phyloP scores from a whole-genome alignment of 768 basidiomycete species.

The Suillus occidentalis region DNA sequence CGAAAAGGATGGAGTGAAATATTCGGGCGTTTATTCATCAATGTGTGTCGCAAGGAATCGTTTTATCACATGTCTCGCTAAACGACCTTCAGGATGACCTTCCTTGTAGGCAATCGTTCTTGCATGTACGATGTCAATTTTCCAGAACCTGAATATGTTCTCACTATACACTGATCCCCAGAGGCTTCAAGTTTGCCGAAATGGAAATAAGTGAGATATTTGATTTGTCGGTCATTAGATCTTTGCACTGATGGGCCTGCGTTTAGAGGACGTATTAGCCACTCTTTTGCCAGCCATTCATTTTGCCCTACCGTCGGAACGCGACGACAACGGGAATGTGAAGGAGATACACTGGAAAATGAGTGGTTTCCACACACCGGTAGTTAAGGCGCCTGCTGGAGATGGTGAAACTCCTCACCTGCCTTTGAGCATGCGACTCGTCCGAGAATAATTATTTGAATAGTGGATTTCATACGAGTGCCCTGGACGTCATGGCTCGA shows the following conservation, averaged over 20 bases:
- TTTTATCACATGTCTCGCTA: background rate
- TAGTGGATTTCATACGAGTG: slow-evolving; percentile 32
- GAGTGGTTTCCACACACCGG: slow-evolving; percentile 25
- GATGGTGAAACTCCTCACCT: slow-evolving; percentile 22
- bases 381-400: slow-evolving; percentile 26
- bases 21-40: slow-evolving; percentile 45
- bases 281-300: slow-evolving; percentile 26
- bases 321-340: slow-evolving; percentile 7
- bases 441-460: background rate
- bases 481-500: background rate
- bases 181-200: slow-evolving; percentile 45
- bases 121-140: slow-evolving; percentile 37
- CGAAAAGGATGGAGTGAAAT: slow-evolving; percentile 15
- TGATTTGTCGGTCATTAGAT: too few species aligned
- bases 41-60: slow-evolving; percentile 33
- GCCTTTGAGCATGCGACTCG: slow-evolving; percentile 14
- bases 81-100: slow-evolving; percentile 39
- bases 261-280: slow-evolving; percentile 25
- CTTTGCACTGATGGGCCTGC: background rate
- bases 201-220: slow-evolving; percentile 47
- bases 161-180: background rate
- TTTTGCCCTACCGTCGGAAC: slow-evolving; percentile 22
- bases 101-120: slow-evolving; percentile 46
- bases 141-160: background rate
- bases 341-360: slow-evolving; percentile 30